These are phyloP conservation scores for Schoenoplectus tabernaemontani DNA, from an alignment of 202 grass and related monocot species.

Conservation along the genomic window DNA sequence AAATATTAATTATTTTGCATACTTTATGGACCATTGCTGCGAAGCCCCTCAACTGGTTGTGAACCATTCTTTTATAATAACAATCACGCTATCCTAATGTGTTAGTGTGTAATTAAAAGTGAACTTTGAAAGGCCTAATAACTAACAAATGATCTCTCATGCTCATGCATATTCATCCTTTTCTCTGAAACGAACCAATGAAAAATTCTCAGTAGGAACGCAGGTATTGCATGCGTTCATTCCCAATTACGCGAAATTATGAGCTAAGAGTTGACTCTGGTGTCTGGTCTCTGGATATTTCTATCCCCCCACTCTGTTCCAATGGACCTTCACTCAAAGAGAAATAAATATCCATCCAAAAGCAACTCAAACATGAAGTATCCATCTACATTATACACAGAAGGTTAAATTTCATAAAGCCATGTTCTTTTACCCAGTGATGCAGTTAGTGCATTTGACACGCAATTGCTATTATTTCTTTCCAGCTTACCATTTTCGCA, in stretches of 20 bases:
- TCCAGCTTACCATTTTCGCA: neutral
- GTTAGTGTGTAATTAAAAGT: no score
- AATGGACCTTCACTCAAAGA: neutral
- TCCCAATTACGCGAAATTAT: conserved; percentile 2
- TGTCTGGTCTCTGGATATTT: neutral
- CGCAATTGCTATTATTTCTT: conserved; percentile 16
- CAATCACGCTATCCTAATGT: no score
- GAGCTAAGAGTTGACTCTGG: conserved; percentile 15
- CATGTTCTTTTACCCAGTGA: conserved; percentile 13
- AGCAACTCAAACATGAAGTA: neutral
- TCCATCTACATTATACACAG: neutral
- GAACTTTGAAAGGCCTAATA: no score
- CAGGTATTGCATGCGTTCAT: neutral
- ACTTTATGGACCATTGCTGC: no score
- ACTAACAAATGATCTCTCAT: neutral
- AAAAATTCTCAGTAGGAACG: neutral
- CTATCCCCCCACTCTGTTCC: neutral
- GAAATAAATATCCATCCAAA: neutral
- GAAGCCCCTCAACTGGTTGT: no score
- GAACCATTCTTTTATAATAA: no score
- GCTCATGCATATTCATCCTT: neutral
- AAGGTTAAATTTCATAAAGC: neutral
- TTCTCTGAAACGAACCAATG: neutral
- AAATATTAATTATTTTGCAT: no score
- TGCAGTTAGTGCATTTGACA: conserved; percentile 14